Percentiles rank a stretch among this genome's conserved stretches.
phyloP scores from a whole-genome alignment of 139 green algal species.

The Edaphochlamys debaryana region DNA sequence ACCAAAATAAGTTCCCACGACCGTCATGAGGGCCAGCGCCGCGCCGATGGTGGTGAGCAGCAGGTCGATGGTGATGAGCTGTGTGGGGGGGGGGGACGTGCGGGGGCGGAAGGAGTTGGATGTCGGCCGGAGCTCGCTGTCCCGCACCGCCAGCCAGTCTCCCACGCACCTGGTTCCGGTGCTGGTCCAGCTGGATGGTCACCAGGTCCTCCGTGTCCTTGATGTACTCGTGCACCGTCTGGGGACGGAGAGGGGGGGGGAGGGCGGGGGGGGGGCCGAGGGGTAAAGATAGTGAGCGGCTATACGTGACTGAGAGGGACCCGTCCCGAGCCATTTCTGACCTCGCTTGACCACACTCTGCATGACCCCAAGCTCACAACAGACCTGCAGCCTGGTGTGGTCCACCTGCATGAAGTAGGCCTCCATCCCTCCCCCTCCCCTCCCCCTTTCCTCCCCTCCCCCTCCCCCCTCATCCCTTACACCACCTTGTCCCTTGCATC shows the following conservation, averaged over 20 bases:
- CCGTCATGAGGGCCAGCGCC: conserved; percentile 61
- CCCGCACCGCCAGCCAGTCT: too few relatives aligned
- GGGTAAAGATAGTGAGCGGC: too few relatives aligned
- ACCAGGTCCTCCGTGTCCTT: conserved; percentile 95
- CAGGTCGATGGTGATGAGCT: conserved; percentile 82
- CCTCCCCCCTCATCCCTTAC: too few relatives aligned
- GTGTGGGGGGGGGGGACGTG: background rate
- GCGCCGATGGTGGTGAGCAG: conserved; percentile 77
- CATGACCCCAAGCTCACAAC: too few relatives aligned
- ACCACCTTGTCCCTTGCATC: too few relatives aligned
- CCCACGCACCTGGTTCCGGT: conserved; percentile 74
- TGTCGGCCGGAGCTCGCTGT: too few relatives aligned
- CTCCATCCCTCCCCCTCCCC: too few relatives aligned
- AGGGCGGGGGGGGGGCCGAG: background rate
- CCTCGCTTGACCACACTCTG: too few relatives aligned
- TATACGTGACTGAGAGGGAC: too few relatives aligned
- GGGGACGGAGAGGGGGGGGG: background rate
- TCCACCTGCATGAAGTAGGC: conserved; percentile 77
- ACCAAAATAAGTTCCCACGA: conserved; percentile 81
- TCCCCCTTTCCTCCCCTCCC: too few relatives aligned
- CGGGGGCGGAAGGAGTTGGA: too few relatives aligned
- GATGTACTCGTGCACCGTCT: conserved; percentile 89
- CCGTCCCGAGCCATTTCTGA: too few relatives aligned
- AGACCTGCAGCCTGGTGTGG: conserved; percentile 76
- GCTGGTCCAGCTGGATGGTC: conserved; percentile 90